Evolutionary conservation across 768 basidiomycete genomes (phyloP).

Genomic region (Tricholoma saponaceum): DNA sequence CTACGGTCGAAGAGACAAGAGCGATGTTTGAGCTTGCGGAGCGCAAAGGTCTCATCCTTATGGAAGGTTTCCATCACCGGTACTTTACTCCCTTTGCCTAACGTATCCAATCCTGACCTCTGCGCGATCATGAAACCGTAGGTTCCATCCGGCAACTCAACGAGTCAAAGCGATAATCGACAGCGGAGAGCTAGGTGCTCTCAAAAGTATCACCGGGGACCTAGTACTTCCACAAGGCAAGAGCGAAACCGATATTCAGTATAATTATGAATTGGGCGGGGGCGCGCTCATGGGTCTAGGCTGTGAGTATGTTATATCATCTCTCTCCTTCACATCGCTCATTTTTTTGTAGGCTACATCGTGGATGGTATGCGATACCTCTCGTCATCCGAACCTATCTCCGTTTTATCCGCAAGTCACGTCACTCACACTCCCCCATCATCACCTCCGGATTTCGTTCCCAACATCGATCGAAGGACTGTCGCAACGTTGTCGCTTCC

Average conservation of each 20-base stretch:
- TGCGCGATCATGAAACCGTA: conserved; percentile 12
- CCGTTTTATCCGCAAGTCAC: conserved; percentile 33
- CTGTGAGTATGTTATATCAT: conserved; percentile 25
- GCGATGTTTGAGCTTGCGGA: conserved; percentile 46
- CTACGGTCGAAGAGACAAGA: conserved; percentile 45
- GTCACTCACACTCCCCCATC: conserved; percentile 22
- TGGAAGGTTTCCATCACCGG: conserved; percentile 55
- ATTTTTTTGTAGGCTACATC: conserved; percentile 34
- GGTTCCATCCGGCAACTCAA: conserved; percentile 62
- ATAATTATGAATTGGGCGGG: conserved; percentile 50
- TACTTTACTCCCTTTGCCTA: too few relatives aligned
- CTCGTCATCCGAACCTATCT: conserved; percentile 32
- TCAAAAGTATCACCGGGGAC: conserved; percentile 37
- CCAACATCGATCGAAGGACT: conserved; percentile 25
- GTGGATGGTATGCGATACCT: conserved; percentile 43
- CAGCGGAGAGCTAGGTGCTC: conserved; percentile 47
- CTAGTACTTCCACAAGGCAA: conserved; percentile 28
- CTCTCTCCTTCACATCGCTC: neutral
- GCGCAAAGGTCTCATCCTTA: conserved; percentile 41
- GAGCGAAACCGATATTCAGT: conserved; percentile 40
- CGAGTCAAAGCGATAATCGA: conserved; percentile 50
- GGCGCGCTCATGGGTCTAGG: conserved; percentile 64
- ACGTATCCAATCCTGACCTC: neutral
- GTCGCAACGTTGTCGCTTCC: conserved; percentile 24
- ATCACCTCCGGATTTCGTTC: conserved; percentile 15